phyloP scores from a whole-genome alignment of 306 rosid species.

The Astragalus membranaceus region DNA sequence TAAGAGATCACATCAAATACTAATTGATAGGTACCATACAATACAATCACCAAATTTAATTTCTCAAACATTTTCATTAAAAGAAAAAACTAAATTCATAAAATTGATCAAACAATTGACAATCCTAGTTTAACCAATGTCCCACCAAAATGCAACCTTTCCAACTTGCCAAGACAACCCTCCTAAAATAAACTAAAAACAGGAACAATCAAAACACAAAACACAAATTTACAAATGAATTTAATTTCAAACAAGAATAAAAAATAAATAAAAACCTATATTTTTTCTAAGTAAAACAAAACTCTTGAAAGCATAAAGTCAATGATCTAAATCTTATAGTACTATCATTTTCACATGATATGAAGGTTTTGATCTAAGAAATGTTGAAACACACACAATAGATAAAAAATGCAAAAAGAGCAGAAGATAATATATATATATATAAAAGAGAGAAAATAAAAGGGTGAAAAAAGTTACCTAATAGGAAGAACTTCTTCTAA shows the following conservation, averaged over 20 bases:
- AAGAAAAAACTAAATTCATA: not conserved
- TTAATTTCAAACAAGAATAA: not conserved
- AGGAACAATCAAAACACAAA: not conserved
- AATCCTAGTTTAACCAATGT: not conserved
- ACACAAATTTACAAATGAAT: not conserved
- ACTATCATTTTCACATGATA: not conserved
- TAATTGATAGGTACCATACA: not conserved
- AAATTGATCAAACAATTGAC: not conserved
- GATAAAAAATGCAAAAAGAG: not conserved
- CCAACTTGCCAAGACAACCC: not conserved
- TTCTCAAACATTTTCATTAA: not conserved
- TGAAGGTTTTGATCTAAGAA: not conserved
- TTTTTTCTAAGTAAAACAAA: not conserved
- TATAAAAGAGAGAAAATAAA: not conserved
- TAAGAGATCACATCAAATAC: slow-evolving; percentile 2
- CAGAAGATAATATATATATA: not conserved
- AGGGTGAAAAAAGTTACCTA: slow-evolving; percentile 27
- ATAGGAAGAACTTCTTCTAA: slow-evolving; percentile 77
- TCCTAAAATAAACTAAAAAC: not conserved
- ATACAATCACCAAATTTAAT: not conserved
- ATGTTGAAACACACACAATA: not conserved
- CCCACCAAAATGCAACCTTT: not conserved
- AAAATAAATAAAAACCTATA: not conserved
- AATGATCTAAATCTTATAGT: slow-evolving; percentile 23
- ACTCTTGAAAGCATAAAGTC: not conserved